Conservation (phyloP, 2,329 filamentous ascomycete species). For the Aspergillus sp. region DNA sequence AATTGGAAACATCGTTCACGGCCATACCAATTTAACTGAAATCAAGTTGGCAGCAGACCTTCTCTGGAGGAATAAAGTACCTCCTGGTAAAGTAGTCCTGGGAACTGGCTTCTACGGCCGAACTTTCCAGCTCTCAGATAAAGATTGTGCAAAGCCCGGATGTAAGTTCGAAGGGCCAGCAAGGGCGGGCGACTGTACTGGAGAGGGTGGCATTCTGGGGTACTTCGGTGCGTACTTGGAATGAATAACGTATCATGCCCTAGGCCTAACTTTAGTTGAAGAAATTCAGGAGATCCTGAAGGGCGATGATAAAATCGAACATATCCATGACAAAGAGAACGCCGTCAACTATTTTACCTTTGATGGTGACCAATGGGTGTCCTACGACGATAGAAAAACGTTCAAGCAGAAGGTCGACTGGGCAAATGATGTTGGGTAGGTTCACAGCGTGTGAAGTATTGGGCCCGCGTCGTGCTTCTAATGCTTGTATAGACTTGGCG, state of each 20-base stretch:
- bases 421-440: too few species aligned
- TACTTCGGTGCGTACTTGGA: too few species aligned
- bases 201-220: too few species aligned
- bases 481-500: background rate
- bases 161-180: constrained; percentile 18
- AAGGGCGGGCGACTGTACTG: constrained; percentile 21
- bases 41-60: constrained; percentile 39
- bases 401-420: background rate
- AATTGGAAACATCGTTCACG: background rate
- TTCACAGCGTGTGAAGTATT: too few species aligned
- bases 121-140: background rate
- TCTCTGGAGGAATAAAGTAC: constrained; percentile 44
- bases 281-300: too few species aligned
- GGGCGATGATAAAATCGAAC: too few species aligned
- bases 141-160: constrained; percentile 6
- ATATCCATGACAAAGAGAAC: background rate
- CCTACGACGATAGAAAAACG: constrained; percentile 3
- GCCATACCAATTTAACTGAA: constrained; percentile 16
- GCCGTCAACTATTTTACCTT: background rate
- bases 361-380: constrained; percentile 4
- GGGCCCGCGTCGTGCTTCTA: too few species aligned
- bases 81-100: constrained; percentile 22
- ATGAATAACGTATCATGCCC: too few species aligned
- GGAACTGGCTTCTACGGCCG: constrained; percentile 16
- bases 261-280: too few species aligned